Evolutionary conservation across 2,329 filamentous ascomycete species (phyloP).

Genomic region (Cylindrodendrum hubeiense): DNA sequence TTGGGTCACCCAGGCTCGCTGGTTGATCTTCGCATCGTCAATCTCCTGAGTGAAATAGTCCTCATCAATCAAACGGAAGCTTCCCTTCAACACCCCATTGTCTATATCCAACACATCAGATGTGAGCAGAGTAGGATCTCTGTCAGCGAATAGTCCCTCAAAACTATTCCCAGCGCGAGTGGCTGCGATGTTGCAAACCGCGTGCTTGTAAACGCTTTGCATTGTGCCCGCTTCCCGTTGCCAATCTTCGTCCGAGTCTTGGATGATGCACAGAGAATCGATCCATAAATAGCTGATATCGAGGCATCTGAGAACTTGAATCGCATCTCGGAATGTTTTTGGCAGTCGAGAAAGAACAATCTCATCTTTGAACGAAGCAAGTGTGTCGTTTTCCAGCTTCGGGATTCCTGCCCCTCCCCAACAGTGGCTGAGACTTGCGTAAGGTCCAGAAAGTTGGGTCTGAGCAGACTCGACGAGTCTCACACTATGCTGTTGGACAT

Average conservation of each 20-base stretch:
- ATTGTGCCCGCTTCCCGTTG: slow-evolving; percentile 21
- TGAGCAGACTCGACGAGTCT: slow-evolving; percentile 8
- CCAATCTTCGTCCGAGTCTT: slow-evolving; percentile 28
- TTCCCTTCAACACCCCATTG: not conserved
- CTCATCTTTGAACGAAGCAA: not conserved
- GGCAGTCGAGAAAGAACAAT: not conserved
- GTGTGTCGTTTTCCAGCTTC: not conserved
- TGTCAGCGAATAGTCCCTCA: slow-evolving; percentile 5
- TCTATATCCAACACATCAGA: not conserved
- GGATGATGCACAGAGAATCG: slow-evolving; percentile 32
- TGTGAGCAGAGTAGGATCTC: not conserved
- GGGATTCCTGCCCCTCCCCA: slow-evolving; percentile 17
- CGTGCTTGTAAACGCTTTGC: slow-evolving; percentile 21
- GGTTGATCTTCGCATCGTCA: slow-evolving; percentile 22
- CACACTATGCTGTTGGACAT: not conserved
- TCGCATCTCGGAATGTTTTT: slow-evolving; percentile 23
- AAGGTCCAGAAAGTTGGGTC: not conserved
- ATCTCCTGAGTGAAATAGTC: slow-evolving; percentile 14
- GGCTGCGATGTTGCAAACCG: slow-evolving; percentile 20
- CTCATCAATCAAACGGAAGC: slow-evolving; percentile 11
- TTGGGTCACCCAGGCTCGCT: slow-evolving; percentile 25
- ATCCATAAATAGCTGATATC: slow-evolving; percentile 23
- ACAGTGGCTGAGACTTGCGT: slow-evolving; percentile 14
- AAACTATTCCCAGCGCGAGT: slow-evolving; percentile 6
- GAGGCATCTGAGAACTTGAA: not conserved